phyloP scores from a whole-genome alignment of 768 basidiomycete species.

The Lepiota venenata region DNA sequence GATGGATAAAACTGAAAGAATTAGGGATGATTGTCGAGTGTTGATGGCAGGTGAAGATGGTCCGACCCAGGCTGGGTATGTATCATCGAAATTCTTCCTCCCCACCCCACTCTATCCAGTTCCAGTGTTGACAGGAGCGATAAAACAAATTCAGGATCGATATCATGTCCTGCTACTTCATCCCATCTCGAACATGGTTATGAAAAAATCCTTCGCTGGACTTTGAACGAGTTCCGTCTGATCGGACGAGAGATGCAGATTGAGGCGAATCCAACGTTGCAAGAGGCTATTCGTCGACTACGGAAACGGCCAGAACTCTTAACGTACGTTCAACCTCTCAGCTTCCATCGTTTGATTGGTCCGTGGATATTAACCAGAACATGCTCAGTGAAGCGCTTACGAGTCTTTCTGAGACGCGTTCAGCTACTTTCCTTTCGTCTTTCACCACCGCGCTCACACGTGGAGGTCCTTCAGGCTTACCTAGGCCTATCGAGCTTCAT shows the following conservation, averaged over 20 bases:
- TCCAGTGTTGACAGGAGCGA: not conserved
- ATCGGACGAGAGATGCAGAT: conserved; percentile 71
- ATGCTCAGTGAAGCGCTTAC: conserved; percentile 62
- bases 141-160: conserved; percentile 66
- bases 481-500: conserved; percentile 94
- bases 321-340: too few relatives aligned
- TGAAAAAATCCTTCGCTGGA: conserved; percentile 85
- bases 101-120: too few relatives aligned
- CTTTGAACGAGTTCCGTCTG: conserved; percentile 79
- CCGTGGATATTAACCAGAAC: not conserved
- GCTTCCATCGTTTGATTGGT: too few relatives aligned
- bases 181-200: conserved; percentile 85
- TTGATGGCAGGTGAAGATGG: conserved; percentile 85
- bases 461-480: conserved; percentile 80
- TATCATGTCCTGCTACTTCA: conserved; percentile 79
- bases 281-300: conserved; percentile 73
- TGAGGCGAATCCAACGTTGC: conserved; percentile 62
- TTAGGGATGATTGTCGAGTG: conserved; percentile 81
- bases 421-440: conserved; percentile 70
- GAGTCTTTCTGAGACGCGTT: conserved; percentile 77
- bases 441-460: conserved; percentile 89
- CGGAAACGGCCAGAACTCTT: conserved; percentile 75
- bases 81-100: too few relatives aligned
- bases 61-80: conserved; percentile 72
- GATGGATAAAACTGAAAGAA: conserved; percentile 82